phyloP scores from a whole-genome alignment of 495 filamentous ascomycete species.

The Neurospora sp. region DNA sequence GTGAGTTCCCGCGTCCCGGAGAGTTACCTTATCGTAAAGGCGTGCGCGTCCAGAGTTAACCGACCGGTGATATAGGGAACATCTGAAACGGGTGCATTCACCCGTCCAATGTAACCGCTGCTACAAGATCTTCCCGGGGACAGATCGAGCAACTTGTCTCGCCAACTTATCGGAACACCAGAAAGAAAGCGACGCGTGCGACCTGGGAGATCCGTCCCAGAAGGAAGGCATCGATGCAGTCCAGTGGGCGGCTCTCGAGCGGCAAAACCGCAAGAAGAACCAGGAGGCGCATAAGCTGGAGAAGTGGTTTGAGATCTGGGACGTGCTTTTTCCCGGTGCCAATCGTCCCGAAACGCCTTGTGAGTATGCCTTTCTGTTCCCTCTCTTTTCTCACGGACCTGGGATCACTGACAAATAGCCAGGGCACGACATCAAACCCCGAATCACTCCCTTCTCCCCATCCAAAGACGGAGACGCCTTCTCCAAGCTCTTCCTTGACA shows the following conservation, averaged over 20 bases:
- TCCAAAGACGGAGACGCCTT: constrained; percentile 14
- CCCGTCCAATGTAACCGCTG: constrained; percentile 18
- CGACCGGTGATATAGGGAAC: constrained; percentile 8
- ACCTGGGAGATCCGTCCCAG: constrained; percentile 7
- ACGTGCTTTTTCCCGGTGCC: constrained; percentile 14
- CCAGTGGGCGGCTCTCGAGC: constrained; percentile 19
- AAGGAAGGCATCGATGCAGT: constrained; percentile 17
- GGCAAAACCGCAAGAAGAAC: constrained; percentile 18
- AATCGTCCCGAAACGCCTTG: constrained; percentile 13
- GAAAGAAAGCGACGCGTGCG: constrained; percentile 9
- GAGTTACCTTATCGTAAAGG: background rate
- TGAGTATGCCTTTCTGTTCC: constrained; percentile 1
- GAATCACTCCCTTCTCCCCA: constrained; percentile 1
- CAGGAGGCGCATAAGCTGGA: constrained; percentile 15
- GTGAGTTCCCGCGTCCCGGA: constrained; percentile 1
- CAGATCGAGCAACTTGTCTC: constrained; percentile 12
- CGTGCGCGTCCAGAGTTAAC: background rate
- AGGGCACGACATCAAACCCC: constrained; percentile 14
- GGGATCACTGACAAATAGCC: background rate
- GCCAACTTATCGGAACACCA: constrained; percentile 13
- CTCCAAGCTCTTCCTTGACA: constrained; percentile 15
- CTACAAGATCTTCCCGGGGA: constrained; percentile 14
- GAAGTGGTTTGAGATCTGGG: constrained; percentile 23
- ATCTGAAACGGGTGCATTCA: constrained; percentile 16
- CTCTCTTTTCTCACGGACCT: background rate